Evolutionary conservation across 2,329 filamentous ascomycete genomes (phyloP).

Genomic region (Basipetospora chlamydospora): DNA sequence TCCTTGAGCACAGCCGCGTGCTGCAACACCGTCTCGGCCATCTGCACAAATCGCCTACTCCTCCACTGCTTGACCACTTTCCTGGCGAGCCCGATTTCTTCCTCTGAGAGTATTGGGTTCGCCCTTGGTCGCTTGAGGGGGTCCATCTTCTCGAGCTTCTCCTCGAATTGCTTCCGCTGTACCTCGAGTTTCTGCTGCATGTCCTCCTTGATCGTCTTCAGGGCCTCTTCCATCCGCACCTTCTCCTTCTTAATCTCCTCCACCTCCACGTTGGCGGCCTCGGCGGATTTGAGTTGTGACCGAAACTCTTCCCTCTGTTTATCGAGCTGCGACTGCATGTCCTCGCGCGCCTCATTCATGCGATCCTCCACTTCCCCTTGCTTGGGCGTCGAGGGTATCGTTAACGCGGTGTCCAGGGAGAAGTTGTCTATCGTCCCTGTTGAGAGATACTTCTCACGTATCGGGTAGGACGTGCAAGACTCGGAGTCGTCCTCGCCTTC

Average conservation of each 20-base stretch:
- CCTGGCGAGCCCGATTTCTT: constrained; percentile 57
- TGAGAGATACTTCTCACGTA: constrained; percentile 90
- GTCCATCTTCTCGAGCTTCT: constrained; percentile 64
- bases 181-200: constrained; percentile 76
- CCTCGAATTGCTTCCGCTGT: constrained; percentile 74
- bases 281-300: constrained; percentile 60
- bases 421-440: constrained; percentile 92
- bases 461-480: constrained; percentile 72
- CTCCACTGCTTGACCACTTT: constrained; percentile 62
- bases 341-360: constrained; percentile 60
- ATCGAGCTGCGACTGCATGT: constrained; percentile 71
- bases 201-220: constrained; percentile 66
- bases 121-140: constrained; percentile 46
- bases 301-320: constrained; percentile 73
- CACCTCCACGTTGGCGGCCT: constrained; percentile 61
- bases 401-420: constrained; percentile 84
- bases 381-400: constrained; percentile 84
- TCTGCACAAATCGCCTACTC: constrained; percentile 72
- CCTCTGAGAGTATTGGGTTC: constrained; percentile 51
- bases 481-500: constrained; percentile 84
- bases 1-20: constrained; percentile 83
- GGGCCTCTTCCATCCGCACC: constrained; percentile 65
- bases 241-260: constrained; percentile 78
- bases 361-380: constrained; percentile 62
- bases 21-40: constrained; percentile 84